Percentiles rank a stretch among this genome's conserved stretches.
Evolutionary conservation across 2,329 filamentous ascomycete species (phyloP).

Genomic region (Dothistroma pini): DNA sequence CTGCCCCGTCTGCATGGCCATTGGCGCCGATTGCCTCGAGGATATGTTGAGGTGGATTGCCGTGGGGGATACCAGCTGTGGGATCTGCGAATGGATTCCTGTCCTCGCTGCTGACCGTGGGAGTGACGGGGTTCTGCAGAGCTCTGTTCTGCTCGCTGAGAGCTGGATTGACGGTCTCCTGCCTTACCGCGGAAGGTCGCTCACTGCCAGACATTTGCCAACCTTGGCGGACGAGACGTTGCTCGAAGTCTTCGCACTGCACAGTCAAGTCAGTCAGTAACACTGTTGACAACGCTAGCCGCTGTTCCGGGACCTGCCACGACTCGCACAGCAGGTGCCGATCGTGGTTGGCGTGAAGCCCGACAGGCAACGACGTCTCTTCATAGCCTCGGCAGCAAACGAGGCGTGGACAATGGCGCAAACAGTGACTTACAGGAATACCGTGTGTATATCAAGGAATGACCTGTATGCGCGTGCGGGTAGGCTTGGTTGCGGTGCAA

Average conservation of each 20-base stretch:
- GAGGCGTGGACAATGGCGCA: background rate
- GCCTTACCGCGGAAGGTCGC: constrained; percentile 20
- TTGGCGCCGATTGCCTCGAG: constrained; percentile 24
- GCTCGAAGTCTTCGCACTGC: constrained; percentile 19
- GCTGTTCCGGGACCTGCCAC: background rate
- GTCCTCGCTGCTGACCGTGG: constrained; percentile 23
- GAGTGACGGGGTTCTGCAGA: constrained; percentile 25
- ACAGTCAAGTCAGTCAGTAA: constrained; percentile 15
- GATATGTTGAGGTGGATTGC: constrained; percentile 18
- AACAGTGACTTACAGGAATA: constrained; percentile 1
- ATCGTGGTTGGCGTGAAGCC: background rate
- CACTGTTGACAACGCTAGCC: constrained; percentile 6
- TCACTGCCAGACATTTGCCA: constrained; percentile 22
- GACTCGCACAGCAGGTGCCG: constrained; percentile 1
- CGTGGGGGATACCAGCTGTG: background rate
- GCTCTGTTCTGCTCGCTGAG: constrained; percentile 18
- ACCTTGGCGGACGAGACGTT: constrained; percentile 13
- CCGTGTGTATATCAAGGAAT: background rate
- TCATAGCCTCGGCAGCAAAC: constrained; percentile 2
- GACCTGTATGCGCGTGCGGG: background rate
- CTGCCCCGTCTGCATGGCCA: constrained; percentile 37
- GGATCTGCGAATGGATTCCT: constrained; percentile 11
- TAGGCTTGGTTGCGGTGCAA: background rate
- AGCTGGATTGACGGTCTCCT: constrained; percentile 18
- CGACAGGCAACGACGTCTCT: background rate